These are phyloP conservation scores for Lipomyces orientalis DNA, from an alignment of 805 yeast genomes.

Conservation along the genomic window DNA sequence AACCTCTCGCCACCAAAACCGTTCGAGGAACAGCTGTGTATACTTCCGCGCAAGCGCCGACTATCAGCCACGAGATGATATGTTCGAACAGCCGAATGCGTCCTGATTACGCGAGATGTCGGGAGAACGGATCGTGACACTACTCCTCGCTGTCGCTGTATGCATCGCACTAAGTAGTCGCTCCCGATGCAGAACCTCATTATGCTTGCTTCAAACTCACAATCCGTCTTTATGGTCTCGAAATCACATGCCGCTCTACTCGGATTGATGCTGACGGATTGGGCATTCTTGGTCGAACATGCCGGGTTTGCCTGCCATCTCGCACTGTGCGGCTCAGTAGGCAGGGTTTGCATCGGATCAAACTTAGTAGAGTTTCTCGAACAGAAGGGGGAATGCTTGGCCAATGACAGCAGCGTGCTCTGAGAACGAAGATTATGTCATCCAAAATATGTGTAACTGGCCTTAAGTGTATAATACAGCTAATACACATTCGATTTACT, in stretches of 20 bases:
- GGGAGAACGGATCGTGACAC: not conserved
- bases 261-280: not conserved
- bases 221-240: not conserved
- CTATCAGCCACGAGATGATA: not conserved
- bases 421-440: no score
- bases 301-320: not conserved
- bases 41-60: not conserved
- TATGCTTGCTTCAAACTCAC: not conserved
- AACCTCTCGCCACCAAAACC: not conserved
- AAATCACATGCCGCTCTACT: not conserved
- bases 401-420: no score
- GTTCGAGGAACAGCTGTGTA: not conserved
- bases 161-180: not conserved
- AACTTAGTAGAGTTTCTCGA: no score
- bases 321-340: no score
- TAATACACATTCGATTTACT: no score
- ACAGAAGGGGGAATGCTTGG: no score
- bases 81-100: not conserved
- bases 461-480: no score
- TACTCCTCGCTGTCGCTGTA: not conserved
- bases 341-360: no score
- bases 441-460: no score
- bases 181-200: not conserved
- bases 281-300: not conserved
- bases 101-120: not conserved